A percentile compares a stretch with the other conserved stretches of the same genome.
Evolutionary conservation across 2,329 filamentous ascomycete species (phyloP).

Genomic region (Penicillium sp.): DNA sequence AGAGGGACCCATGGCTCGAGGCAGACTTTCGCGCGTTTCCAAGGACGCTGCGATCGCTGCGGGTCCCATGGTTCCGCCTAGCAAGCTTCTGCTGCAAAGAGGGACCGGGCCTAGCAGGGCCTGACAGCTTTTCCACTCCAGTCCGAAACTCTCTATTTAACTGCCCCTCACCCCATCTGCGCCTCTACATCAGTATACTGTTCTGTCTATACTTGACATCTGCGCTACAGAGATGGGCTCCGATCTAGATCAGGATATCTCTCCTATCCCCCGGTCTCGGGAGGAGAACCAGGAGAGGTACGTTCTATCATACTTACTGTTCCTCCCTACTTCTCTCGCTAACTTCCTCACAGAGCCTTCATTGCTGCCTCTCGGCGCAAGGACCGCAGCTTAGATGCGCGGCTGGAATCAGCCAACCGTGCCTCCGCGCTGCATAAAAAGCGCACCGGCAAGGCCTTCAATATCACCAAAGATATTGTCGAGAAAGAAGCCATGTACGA

Average conservation of each 20-base stretch:
- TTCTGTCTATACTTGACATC: not conserved
- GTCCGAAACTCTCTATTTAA: slow-evolving; percentile 6
- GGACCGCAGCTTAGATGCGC: slow-evolving; percentile 84
- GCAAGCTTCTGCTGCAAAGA: slow-evolving; percentile 6
- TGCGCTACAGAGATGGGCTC: slow-evolving; percentile 24
- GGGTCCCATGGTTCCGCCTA: slow-evolving; percentile 24
- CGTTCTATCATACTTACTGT: slow-evolving; percentile 16
- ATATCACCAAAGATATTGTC: slow-evolving; percentile 84
- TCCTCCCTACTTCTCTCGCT: not conserved
- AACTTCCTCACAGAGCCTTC: slow-evolving; percentile 67
- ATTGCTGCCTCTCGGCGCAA: slow-evolving; percentile 87
- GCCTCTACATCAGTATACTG: not conserved
- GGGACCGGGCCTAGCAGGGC: slow-evolving; percentile 4
- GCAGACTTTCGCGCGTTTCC: slow-evolving; percentile 20
- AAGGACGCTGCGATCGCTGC: slow-evolving; percentile 25
- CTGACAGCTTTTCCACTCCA: slow-evolving; percentile 18
- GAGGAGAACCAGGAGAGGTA: slow-evolving; percentile 54
- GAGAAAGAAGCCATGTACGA: slow-evolving; percentile 95
- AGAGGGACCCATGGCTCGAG: slow-evolving; percentile 18
- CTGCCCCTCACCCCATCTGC: not conserved
- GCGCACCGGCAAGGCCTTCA: slow-evolving; percentile 79
- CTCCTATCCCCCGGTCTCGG: slow-evolving; percentile 41
- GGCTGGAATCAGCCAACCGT: slow-evolving; percentile 82
- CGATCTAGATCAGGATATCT: slow-evolving; percentile 36
- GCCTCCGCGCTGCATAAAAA: slow-evolving; percentile 91